phyloP scores from a whole-genome alignment of 768 basidiomycete genomes.

The Tremella yokohamensis region DNA sequence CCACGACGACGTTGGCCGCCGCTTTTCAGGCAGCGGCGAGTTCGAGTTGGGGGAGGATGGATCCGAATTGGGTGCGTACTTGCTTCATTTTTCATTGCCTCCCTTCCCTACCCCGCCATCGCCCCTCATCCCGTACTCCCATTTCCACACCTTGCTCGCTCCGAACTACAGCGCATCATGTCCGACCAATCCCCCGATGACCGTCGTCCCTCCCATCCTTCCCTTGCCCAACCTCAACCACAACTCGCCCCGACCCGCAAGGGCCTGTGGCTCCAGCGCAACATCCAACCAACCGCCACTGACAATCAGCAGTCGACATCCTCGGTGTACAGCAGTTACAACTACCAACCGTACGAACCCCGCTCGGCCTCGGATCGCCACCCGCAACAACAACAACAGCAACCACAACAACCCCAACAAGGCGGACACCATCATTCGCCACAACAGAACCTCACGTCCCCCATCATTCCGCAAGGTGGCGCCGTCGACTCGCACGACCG shows the following conservation, averaged over 20 bases:
- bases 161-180: not conserved
- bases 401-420: constrained; percentile 1
- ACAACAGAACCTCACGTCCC: not conserved
- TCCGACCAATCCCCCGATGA: not conserved
- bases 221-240: not conserved
- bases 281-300: not conserved
- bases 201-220: not conserved
- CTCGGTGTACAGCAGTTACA: constrained; percentile 3
- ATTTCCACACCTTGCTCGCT: too few species aligned
- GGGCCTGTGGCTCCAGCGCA: not conserved
- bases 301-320: too few species aligned
- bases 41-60: constrained; percentile 3
- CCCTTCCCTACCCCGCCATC: not conserved
- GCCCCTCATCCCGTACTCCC: too few species aligned
- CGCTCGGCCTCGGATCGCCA: constrained; percentile 5
- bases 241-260: not conserved
- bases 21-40: not conserved
- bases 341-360: constrained; percentile 3
- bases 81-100: not conserved
- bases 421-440: not conserved
- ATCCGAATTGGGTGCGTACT: constrained; percentile 6
- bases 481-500: constrained; percentile 1
- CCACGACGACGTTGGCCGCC: not conserved
- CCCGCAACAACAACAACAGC: not conserved
- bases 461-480: not conserved